Evolutionary conservation across 768 basidiomycete genomes (phyloP), one percentile per base, ranked within the genome.

Genomic region (Xerocomellus chrysenteron): DNA sequence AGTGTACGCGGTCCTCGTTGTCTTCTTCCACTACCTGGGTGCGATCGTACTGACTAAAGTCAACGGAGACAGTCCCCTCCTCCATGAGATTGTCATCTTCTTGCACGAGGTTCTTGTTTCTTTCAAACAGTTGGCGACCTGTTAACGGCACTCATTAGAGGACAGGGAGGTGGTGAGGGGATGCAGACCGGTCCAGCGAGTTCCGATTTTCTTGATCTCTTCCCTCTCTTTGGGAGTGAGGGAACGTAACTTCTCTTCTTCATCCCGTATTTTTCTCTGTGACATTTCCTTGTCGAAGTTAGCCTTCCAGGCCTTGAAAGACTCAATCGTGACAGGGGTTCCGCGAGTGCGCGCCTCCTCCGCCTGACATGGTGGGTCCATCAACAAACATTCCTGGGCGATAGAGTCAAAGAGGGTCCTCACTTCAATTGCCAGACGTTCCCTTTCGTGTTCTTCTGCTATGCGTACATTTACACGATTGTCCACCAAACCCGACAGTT

Each of bases 91-190:
- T 80, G 60, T 91, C 90, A 52, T 98, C 96, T 46, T 91, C 87
- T 10, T 75, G 74, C 5, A 76, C 83, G 35, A 94, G 78, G 62
- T 83, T 82, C 54, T 76, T 82, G 68, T 92, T 86, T 39, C 84
- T 83, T 73, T 96, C 93, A 72, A 98, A 99, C 44, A 98, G 75
- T 74, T 97, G 94, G 24, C 93, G 86, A 28, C 96, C 96, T 96
- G 61, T 54, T n/a, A 50, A 56, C 39, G 8, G 42, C 32, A 51
- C 35, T 64, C 43, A 28, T 52, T 36, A 61, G 55, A 57, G 30
- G 2, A 14, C 13, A 54, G 19, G 36, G 40, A 36, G 39, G 19
- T 36, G 28, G 26, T 17, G 39, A 39, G 26, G 30, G 36, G 36
- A 9, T 16, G 68, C 82, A 55, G 62, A 93, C 96, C 96, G 54